Evolutionary conservation across 305 asterid species (phyloP), one percentile per base, ranked within the genome.

Genomic region (Fraxinus sp.): DNA sequence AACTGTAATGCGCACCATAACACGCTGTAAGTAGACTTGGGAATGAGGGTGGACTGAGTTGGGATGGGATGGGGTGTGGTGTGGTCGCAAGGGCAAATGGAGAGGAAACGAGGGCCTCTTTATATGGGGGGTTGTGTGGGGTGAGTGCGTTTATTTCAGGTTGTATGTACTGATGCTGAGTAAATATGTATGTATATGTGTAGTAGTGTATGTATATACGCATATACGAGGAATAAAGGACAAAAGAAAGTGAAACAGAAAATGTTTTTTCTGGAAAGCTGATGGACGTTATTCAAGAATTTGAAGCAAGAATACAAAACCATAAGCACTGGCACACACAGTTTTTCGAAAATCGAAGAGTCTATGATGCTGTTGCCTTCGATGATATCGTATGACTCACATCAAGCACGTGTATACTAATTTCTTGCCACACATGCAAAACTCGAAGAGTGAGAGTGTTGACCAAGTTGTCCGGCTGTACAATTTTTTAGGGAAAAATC

Each of bases 271-370:
- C 36, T 3, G 57, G 41, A 28, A 81, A 70, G 87, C 57, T 87
- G 88, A 82, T 41, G 49, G 10, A 26, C 87, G 85, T 78, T 64
- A 85, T 88, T 79, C 79, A 82, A 64, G 89, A 80, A 80, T 80
- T 37, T 44, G 76, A 82, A 81, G 88, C 28, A 59, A 81, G 73
- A 46, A 46, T 46, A 46, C 49, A 41, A 46, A 46, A 46, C 62
- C n/a, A 49, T 14, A 49, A 16, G 62, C 62, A 52, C 8, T 5
- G 62, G 22, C 62, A 16, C 22, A 16, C 22, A 52, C 6, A n/a
- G 7, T 52, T 52, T 52, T 52, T 5, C 62, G 22, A 52, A 52
- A 16, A n/a, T 16, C 62, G 2, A 52, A 7, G 8, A 1, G 8
- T 4, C 62, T 14, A 13, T 16, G 7, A 52, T 1, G 26, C 28